Base-by-base conservation (phyloP, 805 yeast genomes). In the Torulaspora quercuum region DNA sequence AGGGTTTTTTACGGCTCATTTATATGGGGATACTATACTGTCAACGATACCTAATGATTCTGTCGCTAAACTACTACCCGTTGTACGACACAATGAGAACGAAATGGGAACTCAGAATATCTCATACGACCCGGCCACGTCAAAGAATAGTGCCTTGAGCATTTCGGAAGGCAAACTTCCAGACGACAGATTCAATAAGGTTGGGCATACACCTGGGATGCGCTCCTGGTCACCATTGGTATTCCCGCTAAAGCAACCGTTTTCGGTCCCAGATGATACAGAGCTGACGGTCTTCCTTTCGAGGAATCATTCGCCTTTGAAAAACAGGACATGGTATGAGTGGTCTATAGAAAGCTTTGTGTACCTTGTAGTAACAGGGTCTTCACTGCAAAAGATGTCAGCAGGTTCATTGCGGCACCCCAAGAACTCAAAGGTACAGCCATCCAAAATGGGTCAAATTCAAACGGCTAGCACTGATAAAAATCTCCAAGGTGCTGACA, bases 1-100 rank as follows among this genome's bases (percentile, higher is more conserved):
- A 3, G 96, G 96, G 0, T 79, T 68, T 52, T 89, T 89, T 52
- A 70, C 69, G n/a, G 79, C 92, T 0, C 72, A 61, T 2, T 66
- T 88, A n/a, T 84, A 78, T 55, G 74, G 71, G 1, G 80, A 76
- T 30, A 65, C 79, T 15, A 53, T 54, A 6, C 17, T 57, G 12
- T 58, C 63, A 2, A 59, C 54, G 13, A 14, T 59, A 10, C 64
- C 64, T 2, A 38, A 52, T 25, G 49, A 49, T 14, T 40, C 48
- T 3, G 33, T 43, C 2, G 33, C 53, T 6, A 48, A 48, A 35
- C 27, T 40, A 17, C 13, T 29, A 9, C 29, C 26, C 3, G 26
- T 17, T 7, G 29, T 30, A 4, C 22, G 9, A n/a, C 16, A 27
- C 6, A n/a, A 23, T 19, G 35, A 12, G 8, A 17, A 36, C 7